Evolutionary conservation across 106 monocot species (phyloP).

Genomic region (Acorus gramineus): DNA sequence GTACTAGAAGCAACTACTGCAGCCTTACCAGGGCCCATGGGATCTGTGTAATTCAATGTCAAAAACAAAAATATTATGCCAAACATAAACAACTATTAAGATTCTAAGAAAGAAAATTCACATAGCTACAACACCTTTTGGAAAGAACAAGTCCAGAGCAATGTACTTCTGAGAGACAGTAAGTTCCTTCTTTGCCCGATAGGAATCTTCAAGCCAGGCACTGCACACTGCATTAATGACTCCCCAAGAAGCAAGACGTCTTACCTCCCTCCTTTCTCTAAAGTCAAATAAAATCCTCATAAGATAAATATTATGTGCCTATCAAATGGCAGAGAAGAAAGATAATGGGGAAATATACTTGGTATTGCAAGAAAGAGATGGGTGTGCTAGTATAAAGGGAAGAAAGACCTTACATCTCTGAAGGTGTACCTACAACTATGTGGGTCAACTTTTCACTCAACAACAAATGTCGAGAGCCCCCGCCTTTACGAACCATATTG

Average conservation of each 20-base stretch:
- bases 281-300: conserved; percentile 9
- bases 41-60: conserved; percentile 11
- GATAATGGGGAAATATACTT: too few relatives aligned
- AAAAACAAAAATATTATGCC: conserved; percentile 6
- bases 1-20: conserved; percentile 9
- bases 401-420: conserved; percentile 63
- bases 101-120: neutral
- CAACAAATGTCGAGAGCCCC: conserved; percentile 63
- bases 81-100: neutral
- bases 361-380: too few relatives aligned
- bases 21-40: conserved; percentile 14
- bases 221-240: conserved; percentile 68
- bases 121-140: conserved; percentile 44
- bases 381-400: too few relatives aligned
- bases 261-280: conserved; percentile 89
- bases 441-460: conserved; percentile 82
- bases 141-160: conserved; percentile 42
- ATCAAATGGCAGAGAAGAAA: too few relatives aligned
- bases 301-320: too few relatives aligned
- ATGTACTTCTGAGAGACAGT: conserved; percentile 44
- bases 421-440: conserved; percentile 76
- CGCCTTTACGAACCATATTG: conserved; percentile 76
- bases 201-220: conserved; percentile 86
- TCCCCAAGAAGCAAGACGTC: conserved; percentile 72
- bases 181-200: conserved; percentile 68